Conservation (phyloP, 192 early-diverging fungal species). For the Entomortierella beljakovae region DNA sequence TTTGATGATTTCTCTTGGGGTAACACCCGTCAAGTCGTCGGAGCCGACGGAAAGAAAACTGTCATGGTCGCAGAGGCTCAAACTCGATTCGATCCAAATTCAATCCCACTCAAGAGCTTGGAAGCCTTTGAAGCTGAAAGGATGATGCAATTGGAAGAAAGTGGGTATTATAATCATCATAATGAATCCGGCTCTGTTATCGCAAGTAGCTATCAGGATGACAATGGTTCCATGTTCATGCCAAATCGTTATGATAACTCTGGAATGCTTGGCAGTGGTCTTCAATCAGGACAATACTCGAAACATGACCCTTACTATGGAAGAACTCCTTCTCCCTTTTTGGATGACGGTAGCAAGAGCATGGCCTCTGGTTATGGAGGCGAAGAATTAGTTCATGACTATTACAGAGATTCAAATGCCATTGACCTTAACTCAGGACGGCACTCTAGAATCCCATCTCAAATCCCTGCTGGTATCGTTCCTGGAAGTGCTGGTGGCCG, state of each 20-base stretch:
- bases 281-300: slow-evolving; percentile 48
- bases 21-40: slow-evolving; percentile 70
- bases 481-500: slow-evolving; percentile 28
- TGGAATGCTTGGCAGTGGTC: slow-evolving; percentile 22
- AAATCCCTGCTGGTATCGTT: slow-evolving; percentile 12
- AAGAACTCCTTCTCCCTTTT: slow-evolving; percentile 31
- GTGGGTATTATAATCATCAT: slow-evolving; percentile 30
- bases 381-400: slow-evolving; percentile 35
- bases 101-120: slow-evolving; percentile 77
- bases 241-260: slow-evolving; percentile 54
- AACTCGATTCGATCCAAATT: slow-evolving; percentile 76
- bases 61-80: slow-evolving; percentile 71
- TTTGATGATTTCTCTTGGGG: slow-evolving; percentile 88
- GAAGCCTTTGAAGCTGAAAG: slow-evolving; percentile 53
- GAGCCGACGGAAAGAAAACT: slow-evolving; percentile 76
- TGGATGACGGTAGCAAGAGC: slow-evolving; percentile 33
- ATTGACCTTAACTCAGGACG: slow-evolving; percentile 30
- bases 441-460: slow-evolving; percentile 30
- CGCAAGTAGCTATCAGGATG: slow-evolving; percentile 37
- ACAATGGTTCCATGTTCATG: slow-evolving; percentile 19
- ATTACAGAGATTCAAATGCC: slow-evolving; percentile 45
- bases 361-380: slow-evolving; percentile 39
- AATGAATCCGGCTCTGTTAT: slow-evolving; percentile 29
- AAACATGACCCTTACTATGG: slow-evolving; percentile 37
- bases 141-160: slow-evolving; percentile 29